Evolutionary conservation across 1,284 basidiomycete species (phyloP).

Genomic region (Trametes hirsuta): DNA sequence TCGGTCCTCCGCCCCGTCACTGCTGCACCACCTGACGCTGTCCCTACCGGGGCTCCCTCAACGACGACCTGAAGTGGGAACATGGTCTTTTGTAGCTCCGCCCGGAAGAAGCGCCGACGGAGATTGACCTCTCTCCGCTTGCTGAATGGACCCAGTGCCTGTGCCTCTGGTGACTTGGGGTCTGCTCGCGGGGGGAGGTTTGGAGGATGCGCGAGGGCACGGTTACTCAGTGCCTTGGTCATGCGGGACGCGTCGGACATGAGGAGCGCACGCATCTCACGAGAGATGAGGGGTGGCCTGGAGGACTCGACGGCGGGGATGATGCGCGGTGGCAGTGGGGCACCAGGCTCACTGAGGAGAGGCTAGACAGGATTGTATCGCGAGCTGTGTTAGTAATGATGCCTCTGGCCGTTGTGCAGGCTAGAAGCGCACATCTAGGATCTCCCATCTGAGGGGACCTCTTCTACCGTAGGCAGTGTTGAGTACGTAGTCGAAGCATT

Average conservation of each 20-base stretch:
- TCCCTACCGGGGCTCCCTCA: constrained; percentile 4
- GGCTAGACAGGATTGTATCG: constrained; percentile 43
- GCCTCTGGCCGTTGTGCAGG: neutral
- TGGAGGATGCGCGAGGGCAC: constrained; percentile 52
- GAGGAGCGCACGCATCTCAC: constrained; percentile 62
- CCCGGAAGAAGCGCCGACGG: constrained; percentile 65
- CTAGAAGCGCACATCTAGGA: constrained; percentile 53
- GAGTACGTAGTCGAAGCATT: constrained; percentile 64
- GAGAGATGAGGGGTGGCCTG: constrained; percentile 64
- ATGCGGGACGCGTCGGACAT: constrained; percentile 53
- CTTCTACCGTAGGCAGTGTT: constrained; percentile 79
- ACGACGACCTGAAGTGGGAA: constrained; percentile 58
- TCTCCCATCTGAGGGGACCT: constrained; percentile 69
- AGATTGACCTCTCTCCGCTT: constrained; percentile 74
- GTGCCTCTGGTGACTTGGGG: constrained; percentile 59
- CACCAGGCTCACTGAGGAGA: constrained; percentile 49
- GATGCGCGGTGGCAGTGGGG: constrained; percentile 46
- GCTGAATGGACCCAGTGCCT: constrained; percentile 64
- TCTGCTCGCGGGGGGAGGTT: constrained; percentile 59
- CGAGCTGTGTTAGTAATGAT: neutral
- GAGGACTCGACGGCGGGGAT: constrained; percentile 56
- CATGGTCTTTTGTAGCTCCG: constrained; percentile 55
- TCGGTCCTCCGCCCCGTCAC: constrained; percentile 7
- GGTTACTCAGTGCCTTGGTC: constrained; percentile 43
- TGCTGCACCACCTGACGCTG: neutral